phyloP scores from a whole-genome alignment of 1,284 basidiomycete species.

The Pseudozyma sp. region DNA sequence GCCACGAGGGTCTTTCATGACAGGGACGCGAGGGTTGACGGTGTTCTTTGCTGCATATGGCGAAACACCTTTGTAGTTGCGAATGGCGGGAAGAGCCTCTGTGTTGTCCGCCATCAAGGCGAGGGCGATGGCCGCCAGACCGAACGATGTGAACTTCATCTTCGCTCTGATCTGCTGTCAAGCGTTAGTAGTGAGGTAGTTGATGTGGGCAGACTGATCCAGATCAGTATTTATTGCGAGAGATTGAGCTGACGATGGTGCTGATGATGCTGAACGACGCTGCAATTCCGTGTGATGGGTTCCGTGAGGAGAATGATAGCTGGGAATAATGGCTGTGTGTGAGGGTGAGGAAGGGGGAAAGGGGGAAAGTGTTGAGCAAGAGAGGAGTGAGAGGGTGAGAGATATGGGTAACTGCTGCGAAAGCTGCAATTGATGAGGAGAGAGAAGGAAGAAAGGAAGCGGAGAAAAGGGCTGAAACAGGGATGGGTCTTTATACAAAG shows the following conservation, averaged over 20 bases:
- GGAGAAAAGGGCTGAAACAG: conserved; percentile 19
- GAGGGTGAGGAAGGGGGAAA: conserved; percentile 6
- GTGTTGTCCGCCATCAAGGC: conserved; percentile 45
- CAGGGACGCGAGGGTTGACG: conserved; percentile 20
- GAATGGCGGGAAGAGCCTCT: conserved; percentile 46
- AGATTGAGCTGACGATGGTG: not conserved
- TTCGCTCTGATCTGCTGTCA: not conserved
- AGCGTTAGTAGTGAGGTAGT: no score
- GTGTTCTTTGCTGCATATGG: conserved; percentile 36
- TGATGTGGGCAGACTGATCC: conserved; percentile 1
- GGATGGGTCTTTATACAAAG: conserved; percentile 25
- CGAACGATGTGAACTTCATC: conserved; percentile 51
- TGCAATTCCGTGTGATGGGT: conserved; percentile 6
- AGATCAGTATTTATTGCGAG: conserved; percentile 10
- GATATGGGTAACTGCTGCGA: conserved; percentile 17
- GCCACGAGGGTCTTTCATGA: conserved; percentile 38
- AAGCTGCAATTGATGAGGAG: conserved; percentile 44
- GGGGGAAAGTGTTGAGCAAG: conserved; percentile 6
- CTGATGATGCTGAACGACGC: not conserved
- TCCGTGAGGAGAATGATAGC: not conserved
- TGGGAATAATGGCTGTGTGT: not conserved
- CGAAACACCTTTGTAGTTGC: conserved; percentile 46
- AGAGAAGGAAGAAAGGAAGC: conserved; percentile 15
- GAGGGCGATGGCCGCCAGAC: conserved; percentile 44
- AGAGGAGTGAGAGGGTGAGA: conserved; percentile 15